Evolutionary conservation across 805 yeast genomes (phyloP).

Genomic region (Millerozyma miso): DNA sequence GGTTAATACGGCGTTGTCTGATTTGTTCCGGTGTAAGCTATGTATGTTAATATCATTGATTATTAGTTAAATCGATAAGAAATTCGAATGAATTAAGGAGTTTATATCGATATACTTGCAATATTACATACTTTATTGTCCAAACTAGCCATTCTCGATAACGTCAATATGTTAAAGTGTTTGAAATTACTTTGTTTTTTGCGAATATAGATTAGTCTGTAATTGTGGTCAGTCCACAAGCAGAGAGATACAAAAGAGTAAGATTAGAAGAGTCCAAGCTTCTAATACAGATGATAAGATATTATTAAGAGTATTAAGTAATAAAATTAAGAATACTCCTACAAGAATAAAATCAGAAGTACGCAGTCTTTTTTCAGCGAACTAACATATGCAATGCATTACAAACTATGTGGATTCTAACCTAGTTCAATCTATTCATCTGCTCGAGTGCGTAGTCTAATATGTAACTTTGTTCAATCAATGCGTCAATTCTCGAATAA

Average conservation of each 20-base stretch:
- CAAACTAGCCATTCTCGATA: background rate
- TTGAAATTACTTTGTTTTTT: background rate
- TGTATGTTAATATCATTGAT: background rate
- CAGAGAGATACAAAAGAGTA: background rate
- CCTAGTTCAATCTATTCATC: conserved; percentile 42
- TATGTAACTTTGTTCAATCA: conserved; percentile 80
- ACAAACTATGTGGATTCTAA: background rate
- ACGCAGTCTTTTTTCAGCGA: too few species aligned
- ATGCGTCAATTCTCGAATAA: conserved; percentile 65
- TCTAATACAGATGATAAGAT: too few species aligned
- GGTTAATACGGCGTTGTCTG: conserved; percentile 16
- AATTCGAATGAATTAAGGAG: too few species aligned
- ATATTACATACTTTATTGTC: background rate
- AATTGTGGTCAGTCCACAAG: background rate
- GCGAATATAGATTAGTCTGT: background rate
- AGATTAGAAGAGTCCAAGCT: too few species aligned
- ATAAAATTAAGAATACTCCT: too few species aligned
- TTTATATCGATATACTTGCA: background rate
- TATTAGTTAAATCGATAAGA: too few species aligned
- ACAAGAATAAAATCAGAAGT: too few species aligned
- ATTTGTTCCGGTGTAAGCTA: conserved; percentile 18
- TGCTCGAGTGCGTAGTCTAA: conserved; percentile 80
- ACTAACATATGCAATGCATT: background rate
- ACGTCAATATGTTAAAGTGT: background rate
- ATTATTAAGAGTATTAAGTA: too few species aligned